Conservation (phyloP, 140 eudicot species). For the Flaveria floridana region DNA sequence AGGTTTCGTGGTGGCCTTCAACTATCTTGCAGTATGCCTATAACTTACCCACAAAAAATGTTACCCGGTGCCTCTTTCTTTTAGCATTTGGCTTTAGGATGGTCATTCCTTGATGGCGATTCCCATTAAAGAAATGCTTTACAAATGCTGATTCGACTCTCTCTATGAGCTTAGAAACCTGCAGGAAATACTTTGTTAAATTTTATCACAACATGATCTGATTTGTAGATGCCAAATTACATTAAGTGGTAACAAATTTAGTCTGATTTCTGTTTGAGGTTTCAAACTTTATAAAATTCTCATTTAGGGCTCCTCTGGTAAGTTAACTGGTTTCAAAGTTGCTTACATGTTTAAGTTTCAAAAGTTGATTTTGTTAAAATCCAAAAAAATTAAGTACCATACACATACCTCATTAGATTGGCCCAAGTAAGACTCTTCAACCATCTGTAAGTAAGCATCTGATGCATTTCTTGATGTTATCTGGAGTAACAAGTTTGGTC, state of each 20-base stretch:
- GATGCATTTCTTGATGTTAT: conserved; percentile 67
- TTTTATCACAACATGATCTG: neutral
- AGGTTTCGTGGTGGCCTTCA: neutral
- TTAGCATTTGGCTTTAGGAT: conserved; percentile 44
- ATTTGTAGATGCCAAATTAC: neutral
- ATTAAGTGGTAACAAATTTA: neutral
- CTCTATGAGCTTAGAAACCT: conserved; percentile 50
- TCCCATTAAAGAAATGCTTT: conserved; percentile 57
- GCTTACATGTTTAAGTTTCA: neutral
- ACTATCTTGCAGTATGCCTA: neutral
- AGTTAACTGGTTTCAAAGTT: neutral
- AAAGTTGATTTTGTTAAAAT: too few species aligned
- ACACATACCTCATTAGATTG: conserved; percentile 56
- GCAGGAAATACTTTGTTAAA: conserved; percentile 5
- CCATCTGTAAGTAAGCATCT: conserved; percentile 52
- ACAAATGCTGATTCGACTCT: conserved; percentile 55
- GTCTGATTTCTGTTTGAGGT: neutral
- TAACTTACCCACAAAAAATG: conserved; percentile 51
- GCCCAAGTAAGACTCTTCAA: conserved; percentile 59
- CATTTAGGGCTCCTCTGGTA: neutral
- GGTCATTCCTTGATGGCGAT: conserved; percentile 55
- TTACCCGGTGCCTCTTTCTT: conserved; percentile 44
- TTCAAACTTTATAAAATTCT: neutral
- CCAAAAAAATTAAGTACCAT: neutral
- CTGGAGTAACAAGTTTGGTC: conserved; percentile 33